phyloP scores from a whole-genome alignment of 2,329 filamentous ascomycete genomes.

The Drechmeria coniospora region DNA sequence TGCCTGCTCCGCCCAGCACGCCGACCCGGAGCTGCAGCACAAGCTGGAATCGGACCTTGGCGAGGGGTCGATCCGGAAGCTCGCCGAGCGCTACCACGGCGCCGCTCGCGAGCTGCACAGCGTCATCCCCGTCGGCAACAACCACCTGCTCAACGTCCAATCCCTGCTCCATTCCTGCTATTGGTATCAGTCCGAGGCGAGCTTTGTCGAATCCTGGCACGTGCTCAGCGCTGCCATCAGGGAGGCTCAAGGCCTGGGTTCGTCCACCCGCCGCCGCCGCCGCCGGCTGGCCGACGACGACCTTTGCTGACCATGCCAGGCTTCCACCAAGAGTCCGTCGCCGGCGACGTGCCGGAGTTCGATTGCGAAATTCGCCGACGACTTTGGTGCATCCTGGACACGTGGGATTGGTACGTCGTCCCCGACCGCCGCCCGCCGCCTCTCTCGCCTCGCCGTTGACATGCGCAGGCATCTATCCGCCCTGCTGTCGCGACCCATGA shows the following conservation, averaged over 20 bases:
- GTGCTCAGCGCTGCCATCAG: slow-evolving; percentile 18
- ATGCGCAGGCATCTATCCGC: slow-evolving; percentile 18
- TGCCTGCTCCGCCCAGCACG: slow-evolving; percentile 20
- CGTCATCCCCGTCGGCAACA: slow-evolving; percentile 16
- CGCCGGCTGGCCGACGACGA: rapidly evolving
- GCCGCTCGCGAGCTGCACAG: slow-evolving; percentile 17
- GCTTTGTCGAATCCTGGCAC: slow-evolving; percentile 22
- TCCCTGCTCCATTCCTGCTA: slow-evolving; percentile 20
- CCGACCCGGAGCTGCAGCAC: slow-evolving; percentile 13
- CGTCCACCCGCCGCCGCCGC: not conserved
- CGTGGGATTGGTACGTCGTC: slow-evolving; percentile 21
- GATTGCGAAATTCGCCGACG: slow-evolving; percentile 20
- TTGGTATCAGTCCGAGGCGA: slow-evolving; percentile 21
- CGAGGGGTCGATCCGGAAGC: slow-evolving; percentile 10
- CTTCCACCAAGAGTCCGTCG: slow-evolving; percentile 15
- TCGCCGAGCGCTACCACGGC: slow-evolving; percentile 18
- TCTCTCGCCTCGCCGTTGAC: too few species aligned
- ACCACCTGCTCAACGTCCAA: slow-evolving; percentile 18
- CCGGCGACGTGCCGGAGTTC: slow-evolving; percentile 14
- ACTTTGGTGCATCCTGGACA: slow-evolving; percentile 21
- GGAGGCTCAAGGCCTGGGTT: slow-evolving; percentile 21
- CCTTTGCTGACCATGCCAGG: slow-evolving; percentile 6
- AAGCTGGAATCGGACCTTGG: slow-evolving; percentile 17
- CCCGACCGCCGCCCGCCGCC: not conserved
- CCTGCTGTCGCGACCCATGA: slow-evolving; percentile 16